Conservation (phyloP, 208 protist genomes). For the Polymyxa betae region DNA sequence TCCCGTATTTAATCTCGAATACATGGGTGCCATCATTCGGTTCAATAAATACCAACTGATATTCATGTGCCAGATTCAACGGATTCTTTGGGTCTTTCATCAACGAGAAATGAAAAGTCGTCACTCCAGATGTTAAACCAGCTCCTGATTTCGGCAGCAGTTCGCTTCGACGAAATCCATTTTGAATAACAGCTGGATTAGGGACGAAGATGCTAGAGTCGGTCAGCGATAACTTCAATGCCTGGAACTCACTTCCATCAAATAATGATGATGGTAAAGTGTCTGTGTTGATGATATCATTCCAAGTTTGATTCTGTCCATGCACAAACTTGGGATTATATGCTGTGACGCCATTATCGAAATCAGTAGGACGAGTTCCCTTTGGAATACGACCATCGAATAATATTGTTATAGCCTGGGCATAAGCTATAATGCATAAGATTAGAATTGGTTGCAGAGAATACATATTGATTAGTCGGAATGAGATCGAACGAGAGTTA, state of each 20-base stretch:
- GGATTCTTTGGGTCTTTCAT: neutral
- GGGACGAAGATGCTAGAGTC: neutral
- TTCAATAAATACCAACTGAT: neutral
- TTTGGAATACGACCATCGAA: too few species aligned
- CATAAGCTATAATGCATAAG: too few species aligned
- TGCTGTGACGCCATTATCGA: too few species aligned
- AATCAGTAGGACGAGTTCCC: too few species aligned
- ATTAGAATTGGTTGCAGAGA: too few species aligned
- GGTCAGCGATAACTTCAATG: neutral
- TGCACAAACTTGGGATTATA: too few species aligned
- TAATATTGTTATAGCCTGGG: too few species aligned
- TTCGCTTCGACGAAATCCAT: too few species aligned
- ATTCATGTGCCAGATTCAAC: neutral
- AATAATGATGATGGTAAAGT: neutral
- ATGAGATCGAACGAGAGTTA: too few species aligned
- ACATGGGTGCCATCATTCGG: neutral
- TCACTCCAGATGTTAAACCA: neutral
- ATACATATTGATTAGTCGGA: too few species aligned
- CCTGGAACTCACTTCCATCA: neutral
- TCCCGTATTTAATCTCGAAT: slow-evolving; percentile 13
- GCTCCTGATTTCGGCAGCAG: neutral
- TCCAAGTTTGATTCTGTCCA: neutral
- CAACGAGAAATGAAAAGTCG: neutral
- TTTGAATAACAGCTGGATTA: neutral
- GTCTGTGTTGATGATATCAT: neutral